These are phyloP conservation scores for Cenococcum geophilum DNA, from an alignment of 495 filamentous ascomycete genomes.

Conservation along the genomic window DNA sequence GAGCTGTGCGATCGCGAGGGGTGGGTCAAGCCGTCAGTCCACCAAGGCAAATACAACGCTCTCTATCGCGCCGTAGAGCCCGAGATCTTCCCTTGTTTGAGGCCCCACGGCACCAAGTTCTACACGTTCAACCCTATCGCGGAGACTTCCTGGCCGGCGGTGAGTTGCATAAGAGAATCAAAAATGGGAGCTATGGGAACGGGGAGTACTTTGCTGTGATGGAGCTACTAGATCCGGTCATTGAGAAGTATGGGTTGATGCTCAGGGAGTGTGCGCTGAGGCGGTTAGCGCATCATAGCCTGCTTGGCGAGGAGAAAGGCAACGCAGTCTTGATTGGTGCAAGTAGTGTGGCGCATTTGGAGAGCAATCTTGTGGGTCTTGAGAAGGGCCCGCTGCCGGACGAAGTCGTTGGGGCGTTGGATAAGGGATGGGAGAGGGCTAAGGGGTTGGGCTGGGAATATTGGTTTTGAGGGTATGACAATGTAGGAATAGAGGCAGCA, in stretches of 20 bases:
- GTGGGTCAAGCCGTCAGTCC: constrained; percentile 62
- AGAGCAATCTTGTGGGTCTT: constrained; percentile 63
- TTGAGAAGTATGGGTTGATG: constrained; percentile 65
- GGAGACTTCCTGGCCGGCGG: too few species aligned
- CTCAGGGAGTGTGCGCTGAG: constrained; percentile 73
- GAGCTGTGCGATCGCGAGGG: constrained; percentile 68
- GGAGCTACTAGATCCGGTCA: constrained; percentile 61
- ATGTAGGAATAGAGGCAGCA: too few species aligned
- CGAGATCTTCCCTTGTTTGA: constrained; percentile 70
- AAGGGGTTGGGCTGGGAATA: too few species aligned
- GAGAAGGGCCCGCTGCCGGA: constrained; percentile 83
- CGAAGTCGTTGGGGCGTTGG: constrained; percentile 69
- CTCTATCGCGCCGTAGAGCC: constrained; percentile 69
- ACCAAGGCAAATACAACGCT: constrained; percentile 61
- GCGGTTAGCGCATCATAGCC: constrained; percentile 73
- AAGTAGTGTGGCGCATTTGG: constrained; percentile 66
- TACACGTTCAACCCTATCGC: constrained; percentile 87
- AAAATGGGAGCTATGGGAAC: constrained; percentile 48
- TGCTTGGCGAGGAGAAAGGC: constrained; percentile 62
- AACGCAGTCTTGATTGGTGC: constrained; percentile 81
- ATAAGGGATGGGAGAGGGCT: constrained; percentile 78
- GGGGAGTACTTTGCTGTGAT: constrained; percentile 60
- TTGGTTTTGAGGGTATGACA: too few species aligned
- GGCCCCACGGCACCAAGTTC: constrained; percentile 76
- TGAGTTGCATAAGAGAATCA: constrained; percentile 71